These are phyloP conservation scores for Scedosporium minutisporum DNA, from an alignment of 2,329 filamentous ascomycete genomes.

Conservation along the genomic window DNA sequence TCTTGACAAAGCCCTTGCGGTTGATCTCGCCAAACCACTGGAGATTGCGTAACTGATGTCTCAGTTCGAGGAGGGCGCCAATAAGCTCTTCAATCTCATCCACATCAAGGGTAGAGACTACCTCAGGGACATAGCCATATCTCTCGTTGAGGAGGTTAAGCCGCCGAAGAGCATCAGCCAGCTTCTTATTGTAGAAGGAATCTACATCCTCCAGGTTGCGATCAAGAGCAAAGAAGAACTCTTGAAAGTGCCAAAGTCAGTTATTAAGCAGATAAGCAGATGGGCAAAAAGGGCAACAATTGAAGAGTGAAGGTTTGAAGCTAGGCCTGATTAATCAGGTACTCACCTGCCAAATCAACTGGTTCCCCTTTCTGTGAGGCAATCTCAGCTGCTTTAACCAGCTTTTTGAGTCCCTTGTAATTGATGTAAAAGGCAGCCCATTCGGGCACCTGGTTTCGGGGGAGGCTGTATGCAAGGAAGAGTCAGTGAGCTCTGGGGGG, in stretches of 20 bases:
- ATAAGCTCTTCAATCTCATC: constrained; percentile 89
- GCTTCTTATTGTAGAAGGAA: constrained; percentile 94
- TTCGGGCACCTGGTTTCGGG: constrained; percentile 77
- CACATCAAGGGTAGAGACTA: constrained; percentile 64
- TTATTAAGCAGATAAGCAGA: not conserved
- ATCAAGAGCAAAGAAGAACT: constrained; percentile 94
- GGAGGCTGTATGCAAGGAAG: constrained; percentile 40
- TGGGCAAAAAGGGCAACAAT: not conserved
- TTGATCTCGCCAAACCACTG: constrained; percentile 99
- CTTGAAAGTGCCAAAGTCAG: constrained; percentile 36
- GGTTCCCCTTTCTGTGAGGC: constrained; percentile 59
- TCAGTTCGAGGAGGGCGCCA: constrained; percentile 78
- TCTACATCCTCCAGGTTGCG: constrained; percentile 96
- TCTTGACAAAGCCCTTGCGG: constrained; percentile 88
- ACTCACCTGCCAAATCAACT: constrained; percentile 78
- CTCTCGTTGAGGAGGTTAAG: constrained; percentile 79
- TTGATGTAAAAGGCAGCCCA: constrained; percentile 80
- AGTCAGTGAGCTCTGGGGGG: constrained; percentile 13
- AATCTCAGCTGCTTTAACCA: constrained; percentile 72
- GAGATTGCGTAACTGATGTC: constrained; percentile 78
- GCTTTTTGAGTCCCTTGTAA: constrained; percentile 88
- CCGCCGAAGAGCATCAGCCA: constrained; percentile 71
- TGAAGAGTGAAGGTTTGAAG: no score
- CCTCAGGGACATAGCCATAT: constrained; percentile 66
- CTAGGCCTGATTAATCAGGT: no score